These are phyloP conservation scores for Coemansia sp. DNA, from an alignment of 192 early-diverging fungal species.

Conservation along the genomic window DNA sequence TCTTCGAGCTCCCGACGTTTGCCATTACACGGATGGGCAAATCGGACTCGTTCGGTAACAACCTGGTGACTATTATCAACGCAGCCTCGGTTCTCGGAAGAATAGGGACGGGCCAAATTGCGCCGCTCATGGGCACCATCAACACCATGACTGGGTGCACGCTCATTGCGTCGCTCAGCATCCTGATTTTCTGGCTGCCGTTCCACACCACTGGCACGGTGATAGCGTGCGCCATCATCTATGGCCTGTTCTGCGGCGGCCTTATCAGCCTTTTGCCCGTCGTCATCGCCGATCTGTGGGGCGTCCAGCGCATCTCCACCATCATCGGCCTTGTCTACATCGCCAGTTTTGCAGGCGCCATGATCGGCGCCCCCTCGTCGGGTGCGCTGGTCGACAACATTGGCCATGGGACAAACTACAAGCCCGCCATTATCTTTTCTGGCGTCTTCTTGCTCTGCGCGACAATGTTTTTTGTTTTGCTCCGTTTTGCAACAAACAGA, in stretches of 20 bases:
- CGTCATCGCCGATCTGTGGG: constrained; percentile 58
- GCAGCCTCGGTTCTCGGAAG: constrained; percentile 62
- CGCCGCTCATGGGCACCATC: constrained; percentile 59
- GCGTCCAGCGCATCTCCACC: constrained; percentile 56
- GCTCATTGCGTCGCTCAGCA: constrained; percentile 36
- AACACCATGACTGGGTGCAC: constrained; percentile 58
- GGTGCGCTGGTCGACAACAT: constrained; percentile 56
- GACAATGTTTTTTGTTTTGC: constrained; percentile 18
- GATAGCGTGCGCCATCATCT: constrained; percentile 53
- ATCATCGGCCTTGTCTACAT: constrained; percentile 58
- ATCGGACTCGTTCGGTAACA: constrained; percentile 44
- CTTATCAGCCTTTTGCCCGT: constrained; percentile 57
- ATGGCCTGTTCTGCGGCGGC: constrained; percentile 60
- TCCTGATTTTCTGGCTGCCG: constrained; percentile 57
- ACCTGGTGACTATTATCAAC: constrained; percentile 65
- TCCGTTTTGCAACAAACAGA: constrained; percentile 16
- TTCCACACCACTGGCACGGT: constrained; percentile 47
- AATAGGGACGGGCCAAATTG: constrained; percentile 62
- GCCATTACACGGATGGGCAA: constrained; percentile 40
- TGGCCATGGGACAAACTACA: constrained; percentile 34
- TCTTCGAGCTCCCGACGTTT: constrained; percentile 54
- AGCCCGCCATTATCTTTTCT: constrained; percentile 38
- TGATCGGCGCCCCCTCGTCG: constrained; percentile 54
- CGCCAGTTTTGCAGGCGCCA: constrained; percentile 50
- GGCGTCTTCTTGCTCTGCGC: constrained; percentile 38